These are phyloP conservation scores for Phytophthora pinifolia DNA, from an alignment of 352 stramenopile species.

Conservation along the genomic window DNA sequence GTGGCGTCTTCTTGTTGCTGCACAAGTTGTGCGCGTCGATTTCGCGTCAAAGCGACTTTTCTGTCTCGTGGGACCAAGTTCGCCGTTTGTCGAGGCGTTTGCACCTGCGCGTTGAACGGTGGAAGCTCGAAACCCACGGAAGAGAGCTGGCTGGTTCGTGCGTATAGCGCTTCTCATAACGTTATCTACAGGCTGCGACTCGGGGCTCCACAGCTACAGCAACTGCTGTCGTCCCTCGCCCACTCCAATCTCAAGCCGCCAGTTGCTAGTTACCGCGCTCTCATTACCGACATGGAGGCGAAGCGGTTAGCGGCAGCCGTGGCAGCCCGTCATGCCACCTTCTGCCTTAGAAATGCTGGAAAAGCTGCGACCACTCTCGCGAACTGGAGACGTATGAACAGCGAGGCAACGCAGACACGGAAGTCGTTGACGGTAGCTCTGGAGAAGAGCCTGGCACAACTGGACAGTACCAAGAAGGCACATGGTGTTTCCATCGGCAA, in stretches of 20 bases:
- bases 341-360: conserved; percentile 20
- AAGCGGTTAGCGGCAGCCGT: conserved; percentile 16
- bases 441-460: conserved; percentile 21
- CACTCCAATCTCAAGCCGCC: neutral
- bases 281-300: conserved; percentile 26
- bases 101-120: conserved; percentile 45
- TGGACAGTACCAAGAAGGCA: conserved; percentile 25
- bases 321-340: conserved; percentile 24
- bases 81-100: conserved; percentile 36
- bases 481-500: conserved; percentile 33
- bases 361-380: conserved; percentile 25
- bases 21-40: conserved; percentile 47
- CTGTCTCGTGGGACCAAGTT: conserved; percentile 26
- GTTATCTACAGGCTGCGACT: conserved; percentile 53
- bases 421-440: conserved; percentile 33
- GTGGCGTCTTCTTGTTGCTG: conserved; percentile 36
- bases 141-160: conserved; percentile 63
- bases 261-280: neutral
- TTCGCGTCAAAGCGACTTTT: conserved; percentile 42
- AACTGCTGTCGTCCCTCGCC: conserved; percentile 33
- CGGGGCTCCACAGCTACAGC: conserved; percentile 41
- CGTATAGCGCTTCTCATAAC: conserved; percentile 63
- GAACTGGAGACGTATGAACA: conserved; percentile 47
- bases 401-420: conserved; percentile 35
- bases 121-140: conserved; percentile 9